These are phyloP conservation scores for Lotmaria passim DNA, from an alignment of 208 protist species.

Conservation along the genomic window DNA sequence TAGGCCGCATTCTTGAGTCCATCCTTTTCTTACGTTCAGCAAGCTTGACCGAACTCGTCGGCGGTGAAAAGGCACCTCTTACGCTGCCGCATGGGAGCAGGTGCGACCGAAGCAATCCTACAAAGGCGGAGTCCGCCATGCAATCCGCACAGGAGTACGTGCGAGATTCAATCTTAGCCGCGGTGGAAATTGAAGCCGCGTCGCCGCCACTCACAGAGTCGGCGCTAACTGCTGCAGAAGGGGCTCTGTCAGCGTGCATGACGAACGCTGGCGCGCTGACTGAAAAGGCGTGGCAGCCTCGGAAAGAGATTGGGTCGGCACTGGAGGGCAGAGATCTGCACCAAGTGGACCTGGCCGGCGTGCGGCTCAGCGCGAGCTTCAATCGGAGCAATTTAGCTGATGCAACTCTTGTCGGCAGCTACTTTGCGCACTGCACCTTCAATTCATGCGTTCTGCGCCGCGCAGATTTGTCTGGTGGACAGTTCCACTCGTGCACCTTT, in stretches of 20 bases:
- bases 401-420: conserved; percentile 36
- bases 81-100: neutral
- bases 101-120: neutral
- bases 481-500: conserved; percentile 85
- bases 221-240: conserved; percentile 1
- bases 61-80: conserved; percentile 11
- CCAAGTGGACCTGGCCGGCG: conserved; percentile 55
- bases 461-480: conserved; percentile 46
- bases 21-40: conserved; percentile 35
- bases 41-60: conserved; percentile 18
- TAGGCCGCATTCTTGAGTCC: conserved; percentile 57
- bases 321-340: conserved; percentile 75
- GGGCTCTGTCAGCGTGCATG: neutral
- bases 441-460: conserved; percentile 52
- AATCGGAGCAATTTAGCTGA: conserved; percentile 68
- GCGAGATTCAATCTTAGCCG: conserved; percentile 41
- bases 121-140: neutral
- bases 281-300: conserved; percentile 23
- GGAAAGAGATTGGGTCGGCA: conserved; percentile 50
- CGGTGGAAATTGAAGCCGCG: conserved; percentile 35
- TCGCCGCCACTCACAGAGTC: neutral
- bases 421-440: conserved; percentile 66
- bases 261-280: neutral
- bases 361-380: conserved; percentile 62
- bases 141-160: conserved; percentile 34